Evolutionary conservation across 495 filamentous ascomycete genomes (phyloP), one percentile per base, ranked within the genome.

Genomic region (Penicillium malachiteum): DNA sequence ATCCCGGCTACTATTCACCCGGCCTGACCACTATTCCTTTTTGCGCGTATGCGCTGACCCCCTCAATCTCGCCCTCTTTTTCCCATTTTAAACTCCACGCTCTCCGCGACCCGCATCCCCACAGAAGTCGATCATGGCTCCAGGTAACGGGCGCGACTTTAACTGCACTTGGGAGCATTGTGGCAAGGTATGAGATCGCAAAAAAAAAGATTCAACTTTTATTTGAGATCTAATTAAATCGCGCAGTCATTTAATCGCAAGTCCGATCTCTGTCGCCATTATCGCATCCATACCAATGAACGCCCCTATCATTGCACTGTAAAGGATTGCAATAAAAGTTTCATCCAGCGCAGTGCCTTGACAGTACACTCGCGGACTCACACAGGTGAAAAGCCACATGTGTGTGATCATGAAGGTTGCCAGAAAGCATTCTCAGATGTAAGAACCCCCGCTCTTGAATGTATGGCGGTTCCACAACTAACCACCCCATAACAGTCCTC

Each of bases 261-360:
- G 70, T 96, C 91, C 8, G 91, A 96, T 74, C 80, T 96, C 49
- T 88, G 90, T 69, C 81, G 91, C 65, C 91, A 96, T 69, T 89
- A 89, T 68, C 83, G 91, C 45, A 96, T 96, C 66, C 91, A 96
- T 64, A 96, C 91, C 60, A 92, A 93, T 68, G 91, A 94, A 65
- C 78, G 91, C 48, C 91, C 91, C 32, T 94, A 91, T 64, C 77
- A 82, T 45, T 94, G 91, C 71, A 80, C 73, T 26, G 78, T 81
- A 12, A 77, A 78, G 31, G 84, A 81, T 18, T 96, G 91, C 71
- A 86, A 85, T 32, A 95, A 96, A 74, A 89, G 87, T 66, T 96
- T 96, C 73, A 94, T 95, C 64, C 91, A 96, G 62, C 80, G 90
- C 56, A 93, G 90, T 74, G 91, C 91, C 38, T 72, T 95, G 65